Percentiles rank a stretch among this genome's conserved stretches.
Evolutionary conservation across 331 rosid species (phyloP).

Genomic region (Saraca asoca): DNA sequence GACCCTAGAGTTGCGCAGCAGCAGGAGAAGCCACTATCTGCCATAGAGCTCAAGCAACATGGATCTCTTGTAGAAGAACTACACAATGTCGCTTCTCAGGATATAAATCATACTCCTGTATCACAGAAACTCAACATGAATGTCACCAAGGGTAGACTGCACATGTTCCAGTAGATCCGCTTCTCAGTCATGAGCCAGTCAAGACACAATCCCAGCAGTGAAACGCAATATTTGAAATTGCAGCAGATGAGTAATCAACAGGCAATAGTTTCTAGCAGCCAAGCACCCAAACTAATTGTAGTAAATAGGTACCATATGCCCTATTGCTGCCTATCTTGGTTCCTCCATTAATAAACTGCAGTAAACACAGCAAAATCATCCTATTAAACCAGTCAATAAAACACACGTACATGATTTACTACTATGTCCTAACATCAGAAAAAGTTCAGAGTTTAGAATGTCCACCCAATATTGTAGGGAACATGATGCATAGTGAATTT

Average conservation of each 20-base stretch:
- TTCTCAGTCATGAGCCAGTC: slow-evolving; percentile 47
- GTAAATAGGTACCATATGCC: slow-evolving; percentile 88
- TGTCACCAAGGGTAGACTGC: slow-evolving; percentile 48
- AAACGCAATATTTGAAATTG: slow-evolving; percentile 79
- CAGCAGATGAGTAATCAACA: slow-evolving; percentile 96
- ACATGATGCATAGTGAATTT: no score
- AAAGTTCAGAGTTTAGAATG: no score
- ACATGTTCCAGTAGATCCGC: slow-evolving; percentile 49
- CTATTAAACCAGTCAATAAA: no score
- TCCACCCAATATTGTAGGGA: no score
- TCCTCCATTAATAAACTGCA: no score
- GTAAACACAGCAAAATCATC: no score
- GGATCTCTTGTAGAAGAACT: slow-evolving; percentile 49
- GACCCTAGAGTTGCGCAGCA: slow-evolving; percentile 50
- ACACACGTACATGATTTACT: no score
- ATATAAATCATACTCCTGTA: slow-evolving; percentile 40
- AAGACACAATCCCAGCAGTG: slow-evolving; percentile 53
- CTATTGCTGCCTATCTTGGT: slow-evolving; percentile 71
- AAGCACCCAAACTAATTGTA: slow-evolving; percentile 53
- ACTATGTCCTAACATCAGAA: no score
- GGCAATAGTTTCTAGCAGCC: slow-evolving; percentile 61
- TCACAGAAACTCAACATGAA: slow-evolving; percentile 63
- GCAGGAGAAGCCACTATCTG: slow-evolving; percentile 60
- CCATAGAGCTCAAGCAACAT: slow-evolving; percentile 55
- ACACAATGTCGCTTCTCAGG: slow-evolving; percentile 53